Evolutionary conservation across 1,284 basidiomycete genomes (phyloP), one percentile per base, ranked within the genome.

Genomic region (Moesziomyces sp.): DNA sequence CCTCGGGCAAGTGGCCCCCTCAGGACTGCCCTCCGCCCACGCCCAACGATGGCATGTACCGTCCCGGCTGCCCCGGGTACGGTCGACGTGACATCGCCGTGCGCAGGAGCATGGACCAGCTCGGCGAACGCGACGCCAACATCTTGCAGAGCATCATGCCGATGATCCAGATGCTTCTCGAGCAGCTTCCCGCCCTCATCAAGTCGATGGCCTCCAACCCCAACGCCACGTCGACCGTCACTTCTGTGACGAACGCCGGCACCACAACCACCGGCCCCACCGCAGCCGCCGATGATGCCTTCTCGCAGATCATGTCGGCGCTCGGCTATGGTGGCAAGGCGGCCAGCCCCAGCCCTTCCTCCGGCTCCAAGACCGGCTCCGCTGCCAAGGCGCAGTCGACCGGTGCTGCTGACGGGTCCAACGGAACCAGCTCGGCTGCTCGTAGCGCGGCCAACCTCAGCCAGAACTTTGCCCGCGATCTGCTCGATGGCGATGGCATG

Each of bases 11-110:
- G 18, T 72, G 64, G 55, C 65, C 65, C 26, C 58, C 64, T 46
- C 58, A 61, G 51, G 53, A 67, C 49, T 78, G 77, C 67, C 77
- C 76, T 45, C 67, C 77, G 2, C 58, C 57, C 16, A 73, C 70
- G 5, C 73, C 63, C 44, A 79, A 79, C 51, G 73, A 77, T 46
- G 77, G 77, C 30, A 69, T 70, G 72, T 79, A 77, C 67, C 58
- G 75, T 7, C 73, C 77, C 19, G 68, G 68, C 16, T 79, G 77
- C 63, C 76, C 75, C 19, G 77, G 77, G 10, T 79, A 79, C 62
- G 77, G 76, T 34, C 63, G 69, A 13, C 71, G 77, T 43, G 71
- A 74, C 38, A 43, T 77, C 18, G 60, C 59, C 34, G 42, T 63
- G 35, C 61, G 70, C 13, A 28, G 71, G 5, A 65, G 65, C 61